Evolutionary conservation across 768 basidiomycete genomes (phyloP).

Genomic region (Panaeolus cyanescens): DNA sequence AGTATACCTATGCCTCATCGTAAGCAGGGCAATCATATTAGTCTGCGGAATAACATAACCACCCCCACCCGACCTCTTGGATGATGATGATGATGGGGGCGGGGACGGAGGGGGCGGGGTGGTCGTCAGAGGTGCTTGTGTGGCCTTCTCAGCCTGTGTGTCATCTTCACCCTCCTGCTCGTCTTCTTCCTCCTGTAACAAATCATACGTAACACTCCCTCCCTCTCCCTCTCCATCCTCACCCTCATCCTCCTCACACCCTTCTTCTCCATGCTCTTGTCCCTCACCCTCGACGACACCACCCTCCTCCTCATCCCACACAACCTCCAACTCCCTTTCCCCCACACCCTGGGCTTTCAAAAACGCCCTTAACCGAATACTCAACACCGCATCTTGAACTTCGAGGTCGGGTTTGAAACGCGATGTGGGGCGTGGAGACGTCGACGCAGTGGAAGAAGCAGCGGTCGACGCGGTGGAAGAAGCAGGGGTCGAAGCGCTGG

Average conservation of each 20-base stretch:
- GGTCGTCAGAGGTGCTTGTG: neutral
- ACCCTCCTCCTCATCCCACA: neutral
- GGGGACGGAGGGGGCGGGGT: neutral
- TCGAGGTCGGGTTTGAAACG: slow-evolving; percentile 16
- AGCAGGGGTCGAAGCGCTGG: neutral
- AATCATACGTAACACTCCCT: slow-evolving; percentile 7
- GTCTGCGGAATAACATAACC: slow-evolving; percentile 14
- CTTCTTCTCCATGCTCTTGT: neutral
- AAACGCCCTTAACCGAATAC: slow-evolving; percentile 20
- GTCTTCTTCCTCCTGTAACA: slow-evolving; percentile 9
- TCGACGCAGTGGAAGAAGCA: neutral
- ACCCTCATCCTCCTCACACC: slow-evolving; percentile 6
- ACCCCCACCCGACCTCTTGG: slow-evolving; percentile 5
- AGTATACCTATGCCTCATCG: slow-evolving; percentile 19
- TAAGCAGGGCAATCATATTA: slow-evolving; percentile 23
- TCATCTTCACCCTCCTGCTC: slow-evolving; percentile 8
- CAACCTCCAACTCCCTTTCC: slow-evolving; percentile 17
- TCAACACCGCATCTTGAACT: slow-evolving; percentile 25
- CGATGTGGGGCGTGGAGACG: neutral
- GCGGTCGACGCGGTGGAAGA: neutral
- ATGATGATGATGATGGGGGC: slow-evolving; percentile 13
- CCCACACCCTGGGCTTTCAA: slow-evolving; percentile 21
- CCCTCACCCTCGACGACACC: neutral
- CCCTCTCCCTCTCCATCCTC: slow-evolving; percentile 13
- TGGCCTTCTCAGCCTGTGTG: neutral